Base-by-base conservation (phyloP, 352 stramenopile species). In the Phytophthora agathidicida region DNA sequence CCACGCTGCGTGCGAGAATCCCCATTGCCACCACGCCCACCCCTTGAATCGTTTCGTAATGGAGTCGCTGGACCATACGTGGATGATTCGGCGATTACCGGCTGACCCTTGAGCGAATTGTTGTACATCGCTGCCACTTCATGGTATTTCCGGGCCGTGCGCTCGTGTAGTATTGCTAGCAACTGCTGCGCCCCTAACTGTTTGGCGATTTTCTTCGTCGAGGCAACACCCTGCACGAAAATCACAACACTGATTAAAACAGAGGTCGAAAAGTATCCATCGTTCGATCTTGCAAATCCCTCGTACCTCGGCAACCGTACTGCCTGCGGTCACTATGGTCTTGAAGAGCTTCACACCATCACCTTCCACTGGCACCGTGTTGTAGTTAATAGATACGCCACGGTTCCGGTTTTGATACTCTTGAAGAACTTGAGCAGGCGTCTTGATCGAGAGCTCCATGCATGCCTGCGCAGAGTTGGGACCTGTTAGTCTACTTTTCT, bases 401-500 rank as follows among this genome's bases (percentile, higher is more conserved):
- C 80, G 79, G 41, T 95, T 85, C 13, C 83, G 73, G 50, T 91
- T 93, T 57, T 92, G 82, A 50, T 91, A 95, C 55, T 95, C 86
- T 36, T 92, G 81, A 16, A 95, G 65, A n/a, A 94, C 81, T 71
- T 94, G 86, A 9, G 83, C 86, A 1, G 86, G 86, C 1, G 86
- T 94, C 67, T 93, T 92, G 51, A 91, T 77, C 5, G 75, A 83
- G 30, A 94, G 65, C 36, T 92, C 74, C 66, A 93, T 83, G 48
- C 83, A 94, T 16, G 65, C 79, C 77, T 94, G 45, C 14, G 43
- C 32, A 13, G 17, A 48, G 19, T 47, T 33, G 13, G 51, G 6
- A 38, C 30, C 37, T 9, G 23, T 36, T 31, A 58, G 19, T 32
- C 24, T 6, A 22, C n/a, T 42, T 23, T 37, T n/a, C 14, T 44